These are phyloP conservation scores for Dictyostelium firmibasis DNA, from an alignment of 78 protist species.

Conservation along the genomic window DNA sequence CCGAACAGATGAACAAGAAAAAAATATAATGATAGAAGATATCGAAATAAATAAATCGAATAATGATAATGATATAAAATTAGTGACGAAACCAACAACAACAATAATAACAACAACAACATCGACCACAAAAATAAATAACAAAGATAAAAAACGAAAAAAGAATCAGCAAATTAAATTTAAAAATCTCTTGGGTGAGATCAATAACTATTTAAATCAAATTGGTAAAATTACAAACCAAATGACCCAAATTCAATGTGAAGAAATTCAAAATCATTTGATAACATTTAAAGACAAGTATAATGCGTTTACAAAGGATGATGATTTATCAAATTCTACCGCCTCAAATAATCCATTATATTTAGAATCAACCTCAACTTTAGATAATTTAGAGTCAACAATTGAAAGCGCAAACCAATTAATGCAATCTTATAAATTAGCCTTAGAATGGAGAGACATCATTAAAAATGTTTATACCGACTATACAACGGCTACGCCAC, in stretches of 20 bases:
- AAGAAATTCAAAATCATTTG: background rate
- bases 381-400: background rate
- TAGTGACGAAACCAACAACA: background rate
- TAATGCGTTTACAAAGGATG: background rate
- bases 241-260: background rate
- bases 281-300: background rate
- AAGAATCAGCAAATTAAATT: slow-evolving; percentile 8
- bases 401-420: background rate
- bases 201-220: slow-evolving; percentile 6
- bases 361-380: background rate
- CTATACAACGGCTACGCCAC: background rate
- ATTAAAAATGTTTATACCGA: slow-evolving; percentile 23
- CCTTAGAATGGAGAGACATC: slow-evolving; percentile 15
- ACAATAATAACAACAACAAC: background rate
- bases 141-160: slow-evolving; percentile 7
- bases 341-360: background rate
- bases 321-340: background rate
- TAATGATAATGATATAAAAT: background rate
- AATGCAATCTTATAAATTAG: background rate
- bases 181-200: slow-evolving; percentile 5
- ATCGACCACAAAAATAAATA: background rate
- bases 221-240: background rate
- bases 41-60: background rate
- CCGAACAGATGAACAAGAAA: background rate
- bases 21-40: background rate